Evolutionary conservation across 805 yeast species (phyloP), one percentile per base, ranked within the genome.

Genomic region (Candida saitoana): DNA sequence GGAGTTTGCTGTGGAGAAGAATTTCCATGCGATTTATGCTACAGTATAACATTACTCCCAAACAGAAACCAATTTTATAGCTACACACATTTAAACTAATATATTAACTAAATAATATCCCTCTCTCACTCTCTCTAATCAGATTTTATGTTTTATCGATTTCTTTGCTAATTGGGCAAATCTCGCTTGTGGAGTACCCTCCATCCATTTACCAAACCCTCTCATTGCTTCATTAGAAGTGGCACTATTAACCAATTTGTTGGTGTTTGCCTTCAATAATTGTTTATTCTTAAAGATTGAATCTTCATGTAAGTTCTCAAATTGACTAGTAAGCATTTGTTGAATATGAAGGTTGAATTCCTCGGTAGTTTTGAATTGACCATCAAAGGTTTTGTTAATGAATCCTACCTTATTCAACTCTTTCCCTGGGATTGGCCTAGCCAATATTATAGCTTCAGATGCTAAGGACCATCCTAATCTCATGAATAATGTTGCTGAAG

Each of bases 381-480:
- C 63, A 12, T 62, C 61, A 54, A 74, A 82, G 19, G 79, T 62
- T 59, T 78, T 73, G 58, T 83, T 81, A 48, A 87, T 60, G 40
- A 87, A 74, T 0, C 90, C 91, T 32, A 73, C 64, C 17, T 69
- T 59, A 36, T 57, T 55, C 59, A 88, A 69, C 18, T 78, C 82
- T n/a, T 69, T 56, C 33, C 85, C 84, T 2, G 59, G 52, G 30
- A 88, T 73, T 12, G 87, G 87, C 57, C 76, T 77, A 2, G 87
- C 79, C 38, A 85, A 73, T 48, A 87, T 66, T 34, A 88, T 65
- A 2, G 87, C 87, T 62, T 87, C 90, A 40, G 82, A 73, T 12
- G 93, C 80, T 48, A 71, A 74, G 46, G 87, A 79, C 65, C 80
- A 68, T 2, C 96, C 96, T 44, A 88, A 65, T 54, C 95, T 74